Conservation (phyloP, 805 yeast genomes). For the Saccharomycopsis sp. region DNA sequence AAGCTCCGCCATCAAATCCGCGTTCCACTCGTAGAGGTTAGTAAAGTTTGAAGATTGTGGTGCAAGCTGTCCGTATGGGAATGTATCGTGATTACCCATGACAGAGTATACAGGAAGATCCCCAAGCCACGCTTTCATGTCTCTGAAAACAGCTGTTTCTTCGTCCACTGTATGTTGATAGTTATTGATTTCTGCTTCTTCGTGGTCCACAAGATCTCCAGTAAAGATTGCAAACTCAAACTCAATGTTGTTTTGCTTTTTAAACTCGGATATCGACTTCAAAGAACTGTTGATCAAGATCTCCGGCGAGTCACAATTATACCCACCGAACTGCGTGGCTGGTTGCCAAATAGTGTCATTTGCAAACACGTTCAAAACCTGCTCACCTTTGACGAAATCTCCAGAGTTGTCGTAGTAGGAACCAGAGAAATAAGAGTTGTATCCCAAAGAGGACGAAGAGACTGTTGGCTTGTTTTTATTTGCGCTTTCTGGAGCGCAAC, state of each 20-base stretch:
- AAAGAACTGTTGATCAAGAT: slow-evolving; percentile 52
- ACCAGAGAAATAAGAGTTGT: slow-evolving; percentile 26
- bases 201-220: slow-evolving; percentile 71
- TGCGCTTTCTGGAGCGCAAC: slow-evolving; percentile 50
- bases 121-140: slow-evolving; percentile 44
- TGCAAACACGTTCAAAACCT: slow-evolving; percentile 21
- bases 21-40: slow-evolving; percentile 35
- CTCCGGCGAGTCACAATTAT: slow-evolving; percentile 62
- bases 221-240: slow-evolving; percentile 64
- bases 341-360: slow-evolving; percentile 37
- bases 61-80: slow-evolving; percentile 66
- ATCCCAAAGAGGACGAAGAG: slow-evolving; percentile 4
- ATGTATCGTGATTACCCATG: slow-evolving; percentile 67
- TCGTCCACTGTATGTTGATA: slow-evolving; percentile 42
- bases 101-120: slow-evolving; percentile 54
- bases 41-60: slow-evolving; percentile 41
- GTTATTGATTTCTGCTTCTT: slow-evolving; percentile 39
- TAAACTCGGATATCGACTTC: slow-evolving; percentile 34
- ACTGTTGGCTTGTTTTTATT: slow-evolving; percentile 32
- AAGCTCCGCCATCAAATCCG: slow-evolving; percentile 40
- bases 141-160: slow-evolving; percentile 44
- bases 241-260: slow-evolving; percentile 28
- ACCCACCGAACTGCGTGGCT: slow-evolving; percentile 56
- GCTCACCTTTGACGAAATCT: slow-evolving; percentile 27
- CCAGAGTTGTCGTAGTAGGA: slow-evolving; percentile 28